Base-by-base conservation (phyloP, 2,329 filamentous ascomycete genomes). In the Aspergillus awamori region DNA sequence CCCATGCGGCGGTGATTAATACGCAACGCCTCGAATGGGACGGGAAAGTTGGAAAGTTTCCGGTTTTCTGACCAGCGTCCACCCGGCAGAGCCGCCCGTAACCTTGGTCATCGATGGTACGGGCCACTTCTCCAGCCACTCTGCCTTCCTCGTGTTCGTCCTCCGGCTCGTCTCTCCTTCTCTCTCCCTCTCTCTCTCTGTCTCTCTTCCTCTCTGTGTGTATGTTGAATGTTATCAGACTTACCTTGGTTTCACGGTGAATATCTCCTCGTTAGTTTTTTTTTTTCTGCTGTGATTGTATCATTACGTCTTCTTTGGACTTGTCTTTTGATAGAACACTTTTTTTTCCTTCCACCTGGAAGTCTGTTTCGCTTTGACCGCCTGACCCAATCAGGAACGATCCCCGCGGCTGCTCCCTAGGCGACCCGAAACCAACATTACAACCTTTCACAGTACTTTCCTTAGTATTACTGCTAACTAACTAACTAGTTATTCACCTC, bases 31-130 rank as follows among this genome's bases (percentile, higher is more conserved):
- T 45, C 22, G 13, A 22, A 45, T 17, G 39, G n/a, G 15, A 20
- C 33, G 33, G 33, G 33, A 36, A 36, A 36, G 33, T 13, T 41
- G 39, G 17, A 57, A 33, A 28, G 24, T 20, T 24, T 61, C 51
- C 36, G 17, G 43, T 53, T 36, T 36, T 51, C 45, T 56, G 51
- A 62, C 60, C 38, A 51, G 17, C 15, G 45, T 30, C 55, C 48
- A n/a, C 43, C 41, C 24, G 33, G 55, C 58, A 65, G 64, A 65
- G 64, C 64, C 64, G 62, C 64, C 36, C 64, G 48, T 55, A 61
- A 53, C 45, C 47, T 30, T 56, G 20, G 56, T 61, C 56, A 61
- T 33, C 43, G 26, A 17, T 30, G 39, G 58, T 63, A 60, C 56
- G 43, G 41, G 49, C 51, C 49, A 53, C 47, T 28, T 38, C 61